Evolutionary conservation across 2,329 filamentous ascomycete genomes (phyloP).

Genomic region (Pyrenochaeta sp.): DNA sequence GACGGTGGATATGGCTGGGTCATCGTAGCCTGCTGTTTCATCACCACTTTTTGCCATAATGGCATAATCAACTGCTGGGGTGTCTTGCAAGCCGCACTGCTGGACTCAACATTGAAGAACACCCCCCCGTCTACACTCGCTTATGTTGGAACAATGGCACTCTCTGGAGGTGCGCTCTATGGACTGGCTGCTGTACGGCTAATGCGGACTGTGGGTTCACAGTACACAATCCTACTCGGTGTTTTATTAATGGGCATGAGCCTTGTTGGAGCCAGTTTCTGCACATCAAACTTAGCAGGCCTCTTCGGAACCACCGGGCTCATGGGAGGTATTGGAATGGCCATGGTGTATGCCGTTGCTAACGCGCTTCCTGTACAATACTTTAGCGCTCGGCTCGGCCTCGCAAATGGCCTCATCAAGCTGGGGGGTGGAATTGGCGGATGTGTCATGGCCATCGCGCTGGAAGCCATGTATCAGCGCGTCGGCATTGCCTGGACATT

Average conservation of each 20-base stretch:
- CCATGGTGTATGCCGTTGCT: slow-evolving; percentile 31
- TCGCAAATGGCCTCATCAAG: slow-evolving; percentile 43
- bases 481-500: slow-evolving; percentile 45
- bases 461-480: slow-evolving; percentile 32
- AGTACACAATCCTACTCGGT: slow-evolving; percentile 58
- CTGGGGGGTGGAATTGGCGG: slow-evolving; percentile 39
- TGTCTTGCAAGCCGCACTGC: slow-evolving; percentile 66
- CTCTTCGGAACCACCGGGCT: slow-evolving; percentile 61
- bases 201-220: slow-evolving; percentile 60
- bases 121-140: slow-evolving; percentile 61
- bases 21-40: slow-evolving; percentile 60
- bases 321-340: slow-evolving; percentile 56
- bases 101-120: slow-evolving; percentile 57
- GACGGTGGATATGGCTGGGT: slow-evolving; percentile 67
- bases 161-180: slow-evolving; percentile 61
- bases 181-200: slow-evolving; percentile 63
- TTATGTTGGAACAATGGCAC: slow-evolving; percentile 65
- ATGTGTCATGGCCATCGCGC: slow-evolving; percentile 35
- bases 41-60: slow-evolving; percentile 61
- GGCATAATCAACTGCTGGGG: slow-evolving; percentile 69
- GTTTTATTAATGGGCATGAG: slow-evolving; percentile 61
- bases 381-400: slow-evolving; percentile 37
- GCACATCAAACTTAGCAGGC: slow-evolving; percentile 55
- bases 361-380: slow-evolving; percentile 40
- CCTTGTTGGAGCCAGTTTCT: slow-evolving; percentile 59